phyloP scores from a whole-genome alignment of 23 red algal genomes.

The Gracilaria domingensis region DNA sequence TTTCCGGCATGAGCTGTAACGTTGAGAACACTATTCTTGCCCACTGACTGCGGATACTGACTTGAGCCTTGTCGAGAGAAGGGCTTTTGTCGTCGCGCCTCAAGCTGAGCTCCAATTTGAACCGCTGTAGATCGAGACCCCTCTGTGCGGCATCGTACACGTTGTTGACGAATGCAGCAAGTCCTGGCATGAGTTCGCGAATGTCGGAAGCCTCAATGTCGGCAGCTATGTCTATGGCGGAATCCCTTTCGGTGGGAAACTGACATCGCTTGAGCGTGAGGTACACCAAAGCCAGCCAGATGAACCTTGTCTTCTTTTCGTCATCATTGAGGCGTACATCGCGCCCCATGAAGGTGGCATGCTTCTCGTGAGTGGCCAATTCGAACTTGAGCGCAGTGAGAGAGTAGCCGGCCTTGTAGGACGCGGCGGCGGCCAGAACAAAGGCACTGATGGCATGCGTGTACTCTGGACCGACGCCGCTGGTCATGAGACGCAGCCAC shows the following conservation, averaged over 20 bases:
- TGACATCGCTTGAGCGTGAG: slow-evolving; percentile 52
- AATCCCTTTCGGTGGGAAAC: slow-evolving; percentile 23
- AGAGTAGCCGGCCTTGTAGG: slow-evolving; percentile 77
- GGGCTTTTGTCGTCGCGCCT: slow-evolving; percentile 15
- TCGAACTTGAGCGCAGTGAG: slow-evolving; percentile 64
- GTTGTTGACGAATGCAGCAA: slow-evolving; percentile 54
- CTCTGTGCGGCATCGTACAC: slow-evolving; percentile 70
- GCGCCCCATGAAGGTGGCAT: slow-evolving; percentile 38
- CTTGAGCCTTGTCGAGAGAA: slow-evolving; percentile 8
- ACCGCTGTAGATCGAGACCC: slow-evolving; percentile 61
- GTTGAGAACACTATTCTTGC: slow-evolving; percentile 74
- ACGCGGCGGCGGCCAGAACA: slow-evolving; percentile 62
- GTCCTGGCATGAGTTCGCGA: slow-evolving; percentile 20
- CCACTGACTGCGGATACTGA: slow-evolving; percentile 71
- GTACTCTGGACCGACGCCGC: slow-evolving; percentile 69
- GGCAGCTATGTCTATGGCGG: not conserved
- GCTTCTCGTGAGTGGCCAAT: slow-evolving; percentile 56
- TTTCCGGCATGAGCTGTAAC: slow-evolving; percentile 41
- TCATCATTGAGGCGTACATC: slow-evolving; percentile 58
- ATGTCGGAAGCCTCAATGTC: slow-evolving; percentile 10
- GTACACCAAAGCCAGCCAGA: slow-evolving; percentile 73
- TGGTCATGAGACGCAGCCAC: slow-evolving; percentile 73
- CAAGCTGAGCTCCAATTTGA: slow-evolving; percentile 74
- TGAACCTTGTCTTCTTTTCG: slow-evolving; percentile 67
- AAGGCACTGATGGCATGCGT: slow-evolving; percentile 63